phyloP scores from a whole-genome alignment of 495 filamentous ascomycete species.

The Oidiodendron maius region DNA sequence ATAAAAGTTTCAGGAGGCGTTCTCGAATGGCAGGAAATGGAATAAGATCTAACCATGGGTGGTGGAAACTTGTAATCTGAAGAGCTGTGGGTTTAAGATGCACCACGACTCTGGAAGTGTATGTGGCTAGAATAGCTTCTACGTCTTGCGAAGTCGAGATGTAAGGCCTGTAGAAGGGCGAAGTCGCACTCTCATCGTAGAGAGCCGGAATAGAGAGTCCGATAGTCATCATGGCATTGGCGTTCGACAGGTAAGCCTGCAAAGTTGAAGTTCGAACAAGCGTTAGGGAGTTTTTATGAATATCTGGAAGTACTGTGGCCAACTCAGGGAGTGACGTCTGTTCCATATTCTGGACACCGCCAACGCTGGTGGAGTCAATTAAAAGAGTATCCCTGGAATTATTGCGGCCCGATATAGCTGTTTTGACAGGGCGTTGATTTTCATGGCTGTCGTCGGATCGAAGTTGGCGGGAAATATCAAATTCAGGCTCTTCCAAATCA shows the following conservation, averaged over 20 bases:
- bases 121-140: neutral
- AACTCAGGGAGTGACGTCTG: too few species aligned
- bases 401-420: neutral
- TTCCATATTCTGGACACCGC: too few species aligned
- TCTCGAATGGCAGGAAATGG: constrained; percentile 44
- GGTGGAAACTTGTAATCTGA: constrained; percentile 36
- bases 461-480: neutral
- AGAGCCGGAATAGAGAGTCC: neutral
- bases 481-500: too few species aligned
- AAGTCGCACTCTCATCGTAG: neutral
- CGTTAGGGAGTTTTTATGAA: neutral
- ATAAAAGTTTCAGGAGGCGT: constrained; percentile 8
- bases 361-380: neutral
- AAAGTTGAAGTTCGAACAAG: neutral
- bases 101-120: constrained; percentile 22
- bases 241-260: neutral
- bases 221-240: neutral
- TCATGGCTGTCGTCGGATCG: constrained; percentile 4
- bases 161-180: constrained; percentile 1
- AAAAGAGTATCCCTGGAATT: constrained; percentile 5
- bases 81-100: constrained; percentile 41
- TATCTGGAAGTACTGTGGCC: neutral
- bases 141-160: neutral
- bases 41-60: constrained; percentile 50
- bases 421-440: constrained; percentile 5